Percentiles rank a stretch among this genome's conserved stretches.
Conservation (phyloP, 2,329 filamentous ascomycete genomes). For the Sphaerulina musiva region DNA sequence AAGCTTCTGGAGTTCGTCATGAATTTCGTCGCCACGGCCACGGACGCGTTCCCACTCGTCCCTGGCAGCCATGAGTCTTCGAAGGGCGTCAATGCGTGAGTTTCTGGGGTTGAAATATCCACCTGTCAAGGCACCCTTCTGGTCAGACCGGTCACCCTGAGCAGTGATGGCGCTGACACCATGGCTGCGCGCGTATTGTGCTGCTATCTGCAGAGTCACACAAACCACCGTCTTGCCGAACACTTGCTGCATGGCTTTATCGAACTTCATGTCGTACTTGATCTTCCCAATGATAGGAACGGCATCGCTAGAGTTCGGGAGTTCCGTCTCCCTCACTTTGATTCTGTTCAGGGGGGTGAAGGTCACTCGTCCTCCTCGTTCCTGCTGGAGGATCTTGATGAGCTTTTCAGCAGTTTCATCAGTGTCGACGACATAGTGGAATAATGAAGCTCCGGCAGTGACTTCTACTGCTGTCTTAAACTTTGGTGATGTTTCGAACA, state of each 20-base stretch:
- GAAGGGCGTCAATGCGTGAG: constrained; percentile 80
- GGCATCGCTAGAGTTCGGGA: constrained; percentile 81
- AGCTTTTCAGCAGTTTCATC: constrained; percentile 79
- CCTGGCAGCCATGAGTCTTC: constrained; percentile 66
- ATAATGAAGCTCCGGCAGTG: constrained; percentile 83
- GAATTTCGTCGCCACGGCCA: constrained; percentile 59
- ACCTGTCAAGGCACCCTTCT: constrained; percentile 89
- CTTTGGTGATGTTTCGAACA: constrained; percentile 53
- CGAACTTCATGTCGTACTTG: constrained; percentile 67
- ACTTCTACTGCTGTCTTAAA: constrained; percentile 16
- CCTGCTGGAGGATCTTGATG: constrained; percentile 69
- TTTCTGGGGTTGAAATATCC: constrained; percentile 82
- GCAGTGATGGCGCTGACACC: constrained; percentile 88
- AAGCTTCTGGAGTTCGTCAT: constrained; percentile 64
- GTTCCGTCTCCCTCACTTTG: constrained; percentile 61
- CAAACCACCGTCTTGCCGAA: constrained; percentile 95
- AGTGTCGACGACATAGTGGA: constrained; percentile 93
- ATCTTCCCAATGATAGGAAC: constrained; percentile 82
- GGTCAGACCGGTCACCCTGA: constrained; percentile 90
- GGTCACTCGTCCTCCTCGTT: constrained; percentile 78
- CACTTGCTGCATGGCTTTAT: constrained; percentile 85
- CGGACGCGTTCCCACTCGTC: constrained; percentile 64
- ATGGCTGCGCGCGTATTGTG: constrained; percentile 87
- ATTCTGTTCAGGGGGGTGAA: constrained; percentile 90
- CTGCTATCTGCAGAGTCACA: constrained; percentile 77